Conservation (phyloP, 306 rosid species). For the Vigna angularis region DNA sequence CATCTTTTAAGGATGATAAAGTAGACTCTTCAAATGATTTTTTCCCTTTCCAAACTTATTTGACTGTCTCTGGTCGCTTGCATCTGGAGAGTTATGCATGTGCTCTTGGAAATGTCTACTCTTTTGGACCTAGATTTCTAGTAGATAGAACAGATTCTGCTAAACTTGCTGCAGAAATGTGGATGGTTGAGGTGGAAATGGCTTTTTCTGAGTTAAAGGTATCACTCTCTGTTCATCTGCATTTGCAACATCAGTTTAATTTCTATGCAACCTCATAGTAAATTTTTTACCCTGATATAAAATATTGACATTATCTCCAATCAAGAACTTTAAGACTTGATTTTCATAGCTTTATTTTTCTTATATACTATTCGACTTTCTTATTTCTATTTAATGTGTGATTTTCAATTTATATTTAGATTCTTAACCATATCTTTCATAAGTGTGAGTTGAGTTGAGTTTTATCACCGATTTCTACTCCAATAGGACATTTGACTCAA, state of each 20-base stretch:
- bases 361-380: too few relatives aligned
- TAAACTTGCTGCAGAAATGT: slow-evolving; percentile 82
- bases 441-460: too few relatives aligned
- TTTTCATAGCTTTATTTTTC: too few relatives aligned
- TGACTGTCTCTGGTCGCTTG: slow-evolving; percentile 77
- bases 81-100: slow-evolving; percentile 91
- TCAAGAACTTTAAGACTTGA: too few relatives aligned
- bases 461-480: too few relatives aligned
- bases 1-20: slow-evolving; percentile 48
- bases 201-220: slow-evolving; percentile 88
- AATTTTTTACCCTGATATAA: background rate
- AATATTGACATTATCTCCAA: too few relatives aligned
- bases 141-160: slow-evolving; percentile 65
- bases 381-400: too few relatives aligned
- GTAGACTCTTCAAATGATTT: slow-evolving; percentile 58
- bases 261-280: background rate
- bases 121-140: slow-evolving; percentile 83
- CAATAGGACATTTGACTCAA: background rate
- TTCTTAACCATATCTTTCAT: too few relatives aligned
- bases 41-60: slow-evolving; percentile 63
- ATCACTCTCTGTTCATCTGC: slow-evolving; percentile 29
- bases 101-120: slow-evolving; percentile 89
- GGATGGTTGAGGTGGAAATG: slow-evolving; percentile 92
- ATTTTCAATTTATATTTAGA: too few relatives aligned
- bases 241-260: background rate